phyloP scores from a whole-genome alignment of 140 eudicot genomes.

The Flaveria floridana region DNA sequence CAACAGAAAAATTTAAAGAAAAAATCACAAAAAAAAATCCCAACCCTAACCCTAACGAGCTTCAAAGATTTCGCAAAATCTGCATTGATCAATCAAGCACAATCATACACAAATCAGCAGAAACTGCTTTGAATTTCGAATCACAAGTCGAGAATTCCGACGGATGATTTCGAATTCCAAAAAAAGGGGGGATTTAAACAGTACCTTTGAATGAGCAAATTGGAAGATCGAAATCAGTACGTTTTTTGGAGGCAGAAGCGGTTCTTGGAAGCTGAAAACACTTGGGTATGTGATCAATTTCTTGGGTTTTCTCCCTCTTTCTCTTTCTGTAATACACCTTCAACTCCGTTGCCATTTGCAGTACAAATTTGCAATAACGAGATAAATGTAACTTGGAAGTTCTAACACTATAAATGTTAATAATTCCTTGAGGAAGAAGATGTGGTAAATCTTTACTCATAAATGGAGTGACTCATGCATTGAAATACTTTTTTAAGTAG shows the following conservation, averaged over 20 bases:
- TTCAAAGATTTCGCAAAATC: not conserved
- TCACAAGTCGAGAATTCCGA: constrained; percentile 20
- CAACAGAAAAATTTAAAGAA: too few relatives aligned
- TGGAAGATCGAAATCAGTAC: constrained; percentile 38
- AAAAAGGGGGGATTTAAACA: not conserved
- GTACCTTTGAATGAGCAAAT: constrained; percentile 37
- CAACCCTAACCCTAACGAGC: constrained; percentile 11
- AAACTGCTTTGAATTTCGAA: constrained; percentile 3
- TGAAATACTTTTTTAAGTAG: too few relatives aligned
- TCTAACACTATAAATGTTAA: not conserved
- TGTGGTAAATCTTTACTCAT: too few relatives aligned
- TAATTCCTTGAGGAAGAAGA: too few relatives aligned
- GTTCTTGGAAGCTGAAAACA: constrained; percentile 47
- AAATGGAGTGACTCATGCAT: too few relatives aligned
- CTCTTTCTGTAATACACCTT: constrained; percentile 35
- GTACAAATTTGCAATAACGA: constrained; percentile 8
- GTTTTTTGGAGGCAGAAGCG: constrained; percentile 37
- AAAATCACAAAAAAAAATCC: not conserved
- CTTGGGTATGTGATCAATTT: constrained; percentile 39
- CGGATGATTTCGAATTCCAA: not conserved
- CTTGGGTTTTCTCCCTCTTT: constrained; percentile 7
- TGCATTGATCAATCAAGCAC: constrained; percentile 14
- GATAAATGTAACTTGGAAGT: constrained; percentile 8
- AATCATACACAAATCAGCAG: constrained; percentile 6
- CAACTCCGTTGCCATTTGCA: constrained; percentile 33